These are phyloP conservation scores for Jatropha curcas DNA, from an alignment of 345 rosid genomes.

Conservation along the genomic window DNA sequence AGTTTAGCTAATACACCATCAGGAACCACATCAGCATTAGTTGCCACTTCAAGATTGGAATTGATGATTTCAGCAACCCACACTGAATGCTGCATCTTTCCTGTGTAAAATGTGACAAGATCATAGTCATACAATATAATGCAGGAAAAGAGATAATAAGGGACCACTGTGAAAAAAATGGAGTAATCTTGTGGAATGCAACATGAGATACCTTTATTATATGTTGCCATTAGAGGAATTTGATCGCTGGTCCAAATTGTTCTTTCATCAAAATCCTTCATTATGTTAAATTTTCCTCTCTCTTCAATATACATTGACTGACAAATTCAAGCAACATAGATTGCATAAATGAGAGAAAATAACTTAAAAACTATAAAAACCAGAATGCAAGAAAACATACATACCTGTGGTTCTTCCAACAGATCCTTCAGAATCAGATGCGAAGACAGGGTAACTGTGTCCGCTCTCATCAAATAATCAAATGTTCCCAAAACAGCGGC, in stretches of 20 bases:
- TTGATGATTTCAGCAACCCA: conserved; percentile 76
- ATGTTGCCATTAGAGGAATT: conserved; percentile 84
- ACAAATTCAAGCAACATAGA: conserved; percentile 22
- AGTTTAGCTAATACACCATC: conserved; percentile 49
- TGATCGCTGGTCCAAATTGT: conserved; percentile 89
- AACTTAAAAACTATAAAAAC: conserved; percentile 7
- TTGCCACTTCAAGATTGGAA: conserved; percentile 53
- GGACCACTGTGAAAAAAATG: background rate
- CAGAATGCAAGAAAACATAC: conserved; percentile 8
- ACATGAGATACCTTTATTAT: conserved; percentile 65
- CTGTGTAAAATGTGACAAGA: conserved; percentile 39
- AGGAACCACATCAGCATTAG: conserved; percentile 44
- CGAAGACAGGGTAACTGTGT: conserved; percentile 49
- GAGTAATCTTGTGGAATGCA: background rate
- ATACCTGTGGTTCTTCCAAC: conserved; percentile 83
- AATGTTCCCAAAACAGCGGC: conserved; percentile 34
- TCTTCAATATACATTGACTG: conserved; percentile 82
- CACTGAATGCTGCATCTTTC: conserved; percentile 91
- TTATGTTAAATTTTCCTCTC: conserved; percentile 71
- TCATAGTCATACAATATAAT: conserved; percentile 17
- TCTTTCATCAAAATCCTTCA: conserved; percentile 86
- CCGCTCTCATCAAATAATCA: conserved; percentile 51
- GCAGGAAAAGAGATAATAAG: background rate
- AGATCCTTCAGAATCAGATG: conserved; percentile 81
- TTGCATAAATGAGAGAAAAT: background rate